Conservation (phyloP, 106 monocot species). For the Dioscorea alata region DNA sequence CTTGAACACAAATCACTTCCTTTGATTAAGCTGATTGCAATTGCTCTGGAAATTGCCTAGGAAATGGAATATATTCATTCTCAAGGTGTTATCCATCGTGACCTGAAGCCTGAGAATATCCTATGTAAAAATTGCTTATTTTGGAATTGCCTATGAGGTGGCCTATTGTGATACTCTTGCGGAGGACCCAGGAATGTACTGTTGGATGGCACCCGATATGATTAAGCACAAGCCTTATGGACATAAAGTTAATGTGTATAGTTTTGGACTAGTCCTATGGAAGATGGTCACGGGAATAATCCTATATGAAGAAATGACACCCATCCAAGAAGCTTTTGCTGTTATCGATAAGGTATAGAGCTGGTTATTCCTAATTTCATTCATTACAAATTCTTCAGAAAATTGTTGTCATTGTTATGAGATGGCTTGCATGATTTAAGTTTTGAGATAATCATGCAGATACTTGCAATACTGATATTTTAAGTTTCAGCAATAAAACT, state of each 20-base stretch:
- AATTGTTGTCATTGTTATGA: background rate
- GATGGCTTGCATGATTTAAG: background rate
- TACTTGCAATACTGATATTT: no score
- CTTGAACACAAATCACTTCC: constrained; percentile 36
- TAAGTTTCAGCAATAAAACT: no score
- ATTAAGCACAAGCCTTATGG: constrained; percentile 61
- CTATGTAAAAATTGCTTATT: constrained; percentile 61
- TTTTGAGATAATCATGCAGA: no score
- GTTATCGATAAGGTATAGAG: constrained; percentile 50
- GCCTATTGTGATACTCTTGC: constrained; percentile 41
- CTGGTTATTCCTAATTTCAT: background rate
- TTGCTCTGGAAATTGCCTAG: constrained; percentile 58
- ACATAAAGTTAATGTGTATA: constrained; percentile 64
- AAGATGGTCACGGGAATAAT: constrained; percentile 59
- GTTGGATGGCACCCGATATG: constrained; percentile 84
- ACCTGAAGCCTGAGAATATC: constrained; percentile 68
- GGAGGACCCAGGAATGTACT: constrained; percentile 51
- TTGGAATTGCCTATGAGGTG: constrained; percentile 74
- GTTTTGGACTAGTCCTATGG: constrained; percentile 67
- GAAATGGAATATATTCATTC: constrained; percentile 80
- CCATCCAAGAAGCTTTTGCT: constrained; percentile 53
- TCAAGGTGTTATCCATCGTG: constrained; percentile 66
- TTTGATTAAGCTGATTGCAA: constrained; percentile 33
- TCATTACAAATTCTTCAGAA: background rate
- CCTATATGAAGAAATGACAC: constrained; percentile 55